Evolutionary conservation across 176 grass and related monocot species (phyloP).

Genomic region (Zoysia pacifica): DNA sequence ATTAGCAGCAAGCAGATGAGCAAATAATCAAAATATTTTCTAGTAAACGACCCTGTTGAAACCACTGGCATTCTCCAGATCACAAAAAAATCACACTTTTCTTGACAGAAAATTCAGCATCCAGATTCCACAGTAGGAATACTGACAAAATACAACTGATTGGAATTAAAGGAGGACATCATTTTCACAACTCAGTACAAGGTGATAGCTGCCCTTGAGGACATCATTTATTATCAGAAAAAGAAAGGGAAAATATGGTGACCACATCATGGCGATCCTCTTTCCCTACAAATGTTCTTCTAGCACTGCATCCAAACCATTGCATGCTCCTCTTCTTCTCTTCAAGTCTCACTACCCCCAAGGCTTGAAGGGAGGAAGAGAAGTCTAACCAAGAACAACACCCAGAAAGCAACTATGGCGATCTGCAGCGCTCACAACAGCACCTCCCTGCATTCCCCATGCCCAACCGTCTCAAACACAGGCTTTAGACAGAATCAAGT

Average conservation of each 20-base stretch:
- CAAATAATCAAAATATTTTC: neutral
- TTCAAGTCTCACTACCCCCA: conserved; percentile 27
- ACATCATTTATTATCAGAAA: conserved; percentile 46
- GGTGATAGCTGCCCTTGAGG: conserved; percentile 19
- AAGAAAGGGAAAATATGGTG: conserved; percentile 39
- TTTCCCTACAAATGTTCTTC: neutral
- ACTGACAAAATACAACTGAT: conserved; percentile 35
- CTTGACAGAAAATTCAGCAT: conserved; percentile 31
- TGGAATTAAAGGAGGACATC: conserved; percentile 37
- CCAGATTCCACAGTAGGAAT: conserved; percentile 9
- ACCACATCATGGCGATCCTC: conserved; percentile 50
- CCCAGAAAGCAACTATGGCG: conserved; percentile 56
- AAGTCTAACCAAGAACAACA: conserved; percentile 24
- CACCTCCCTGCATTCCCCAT: conserved; percentile 68
- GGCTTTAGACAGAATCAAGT: conserved; percentile 57
- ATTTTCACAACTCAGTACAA: conserved; percentile 50
- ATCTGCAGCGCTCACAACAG: conserved; percentile 65
- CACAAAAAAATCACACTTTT: neutral
- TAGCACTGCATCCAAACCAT: conserved; percentile 38
- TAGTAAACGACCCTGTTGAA: neutral
- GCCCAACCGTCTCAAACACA: conserved; percentile 60
- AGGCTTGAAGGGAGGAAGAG: conserved; percentile 56
- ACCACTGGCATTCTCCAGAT: neutral
- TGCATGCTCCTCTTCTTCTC: conserved; percentile 47
- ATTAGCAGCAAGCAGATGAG: conserved; percentile 7